These are phyloP conservation scores for Nemophila menziesii DNA, from an alignment of 257 asterid genomes.

Conservation along the genomic window DNA sequence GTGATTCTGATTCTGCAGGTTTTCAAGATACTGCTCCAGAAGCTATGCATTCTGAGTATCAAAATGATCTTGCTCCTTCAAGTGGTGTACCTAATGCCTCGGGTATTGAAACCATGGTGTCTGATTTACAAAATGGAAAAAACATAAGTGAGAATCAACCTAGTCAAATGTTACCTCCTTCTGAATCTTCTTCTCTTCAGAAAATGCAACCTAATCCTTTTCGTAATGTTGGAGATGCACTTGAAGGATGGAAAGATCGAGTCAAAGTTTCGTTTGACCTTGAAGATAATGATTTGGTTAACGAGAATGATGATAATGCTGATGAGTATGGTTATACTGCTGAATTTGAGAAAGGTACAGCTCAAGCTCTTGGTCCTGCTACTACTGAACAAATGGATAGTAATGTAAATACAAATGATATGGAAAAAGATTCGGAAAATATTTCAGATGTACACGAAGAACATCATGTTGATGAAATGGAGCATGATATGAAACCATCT, in stretches of 20 bases:
- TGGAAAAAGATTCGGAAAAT: conserved; percentile 31
- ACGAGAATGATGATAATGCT: conserved; percentile 54
- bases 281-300: conserved; percentile 34
- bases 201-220: conserved; percentile 66
- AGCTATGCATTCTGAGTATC: conserved; percentile 27
- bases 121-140: conserved; percentile 40
- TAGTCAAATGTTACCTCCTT: conserved; percentile 25
- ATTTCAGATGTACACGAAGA: conserved; percentile 22
- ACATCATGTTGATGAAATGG: conserved; percentile 34
- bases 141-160: conserved; percentile 33
- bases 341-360: conserved; percentile 69
- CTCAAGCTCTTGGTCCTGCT: conserved; percentile 97
- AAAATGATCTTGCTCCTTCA: conserved; percentile 46
- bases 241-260: conserved; percentile 95
- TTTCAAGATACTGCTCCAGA: conserved; percentile 38
- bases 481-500: conserved; percentile 34
- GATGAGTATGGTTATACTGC: conserved; percentile 83
- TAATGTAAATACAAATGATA: conserved; percentile 36
- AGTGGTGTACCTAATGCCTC: conserved; percentile 50
- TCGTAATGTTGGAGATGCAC: conserved; percentile 84
- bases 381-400: conserved; percentile 66
- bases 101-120: conserved; percentile 35
- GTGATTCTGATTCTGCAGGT: conserved; percentile 28
- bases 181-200: conserved; percentile 36
- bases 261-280: conserved; percentile 74